phyloP scores from a whole-genome alignment of 2,329 filamentous ascomycete genomes.

The Talaromyces piceae region DNA sequence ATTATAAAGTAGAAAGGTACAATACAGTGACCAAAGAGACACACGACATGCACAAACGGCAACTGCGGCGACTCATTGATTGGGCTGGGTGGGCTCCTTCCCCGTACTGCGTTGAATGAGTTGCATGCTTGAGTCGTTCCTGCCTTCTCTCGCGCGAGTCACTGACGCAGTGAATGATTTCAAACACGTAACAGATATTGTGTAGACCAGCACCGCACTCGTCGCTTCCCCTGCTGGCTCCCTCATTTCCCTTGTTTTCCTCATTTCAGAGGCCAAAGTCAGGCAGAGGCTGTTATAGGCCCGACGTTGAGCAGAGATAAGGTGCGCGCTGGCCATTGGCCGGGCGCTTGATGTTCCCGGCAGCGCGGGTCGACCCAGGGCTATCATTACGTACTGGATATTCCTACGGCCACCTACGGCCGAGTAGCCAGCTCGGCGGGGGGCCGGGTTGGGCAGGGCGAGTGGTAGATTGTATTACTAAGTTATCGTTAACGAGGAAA shows the following conservation, averaged over 20 bases:
- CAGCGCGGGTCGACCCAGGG: slow-evolving; percentile 14
- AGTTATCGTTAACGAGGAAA: no score
- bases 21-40: no score
- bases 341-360: slow-evolving; percentile 2
- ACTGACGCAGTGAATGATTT: slow-evolving; percentile 8
- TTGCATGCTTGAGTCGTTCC: neutral
- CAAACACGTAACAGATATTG: slow-evolving; percentile 24
- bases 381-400: slow-evolving; percentile 27
- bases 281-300: neutral
- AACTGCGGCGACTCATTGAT: no score
- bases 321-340: slow-evolving; percentile 23
- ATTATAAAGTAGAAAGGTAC: no score
- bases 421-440: neutral
- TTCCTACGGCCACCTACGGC: neutral
- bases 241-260: no score
- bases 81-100: neutral
- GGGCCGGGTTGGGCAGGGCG: no score
- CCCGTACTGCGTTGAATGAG: neutral
- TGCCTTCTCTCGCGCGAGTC: neutral
- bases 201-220: no score
- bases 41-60: neutral
- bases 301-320: slow-evolving; percentile 22
- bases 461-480: no score
- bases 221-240: no score
- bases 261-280: neutral